These are phyloP conservation scores for Petrea volubilis DNA, from an alignment of 257 asterid genomes.

Conservation along the genomic window DNA sequence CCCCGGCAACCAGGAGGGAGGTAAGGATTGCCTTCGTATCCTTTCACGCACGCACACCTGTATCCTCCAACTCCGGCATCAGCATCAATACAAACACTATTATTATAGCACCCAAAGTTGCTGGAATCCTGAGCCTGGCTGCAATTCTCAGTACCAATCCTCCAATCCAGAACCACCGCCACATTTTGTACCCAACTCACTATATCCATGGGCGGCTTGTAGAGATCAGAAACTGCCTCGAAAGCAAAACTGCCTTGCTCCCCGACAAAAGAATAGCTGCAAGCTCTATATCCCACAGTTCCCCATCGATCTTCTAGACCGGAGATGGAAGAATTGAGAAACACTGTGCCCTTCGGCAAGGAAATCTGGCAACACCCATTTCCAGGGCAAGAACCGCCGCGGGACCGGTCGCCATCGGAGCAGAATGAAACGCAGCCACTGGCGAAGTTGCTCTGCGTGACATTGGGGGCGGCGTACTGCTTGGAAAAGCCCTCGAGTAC, in stretches of 20 bases:
- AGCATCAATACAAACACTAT: constrained; percentile 24
- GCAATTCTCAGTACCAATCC: constrained; percentile 25
- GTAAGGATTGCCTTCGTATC: constrained; percentile 33
- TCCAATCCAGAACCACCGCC: constrained; percentile 32
- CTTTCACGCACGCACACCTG: constrained; percentile 22
- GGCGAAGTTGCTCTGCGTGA: constrained; percentile 20
- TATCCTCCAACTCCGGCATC: constrained; percentile 27
- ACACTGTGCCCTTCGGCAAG: constrained; percentile 25
- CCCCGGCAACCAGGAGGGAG: constrained; percentile 33
- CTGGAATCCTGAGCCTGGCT: not conserved
- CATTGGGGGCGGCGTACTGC: constrained; percentile 4
- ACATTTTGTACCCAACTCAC: not conserved
- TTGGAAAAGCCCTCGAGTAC: constrained; percentile 21
- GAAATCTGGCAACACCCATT: constrained; percentile 34
- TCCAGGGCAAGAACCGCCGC: constrained; percentile 37
- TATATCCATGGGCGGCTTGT: not conserved
- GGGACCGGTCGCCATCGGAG: constrained; percentile 23
- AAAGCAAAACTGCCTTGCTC: constrained; percentile 17
- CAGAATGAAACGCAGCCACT: constrained; percentile 31
- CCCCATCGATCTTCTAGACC: constrained; percentile 19
- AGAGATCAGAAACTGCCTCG: constrained; percentile 23
- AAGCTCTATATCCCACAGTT: not conserved
- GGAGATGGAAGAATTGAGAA: constrained; percentile 16
- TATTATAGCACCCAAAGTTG: constrained; percentile 6
- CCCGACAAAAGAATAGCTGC: constrained; percentile 33